Conservation (phyloP, 2,329 filamentous ascomycete species). For the Salinomyces thailandicus region DNA sequence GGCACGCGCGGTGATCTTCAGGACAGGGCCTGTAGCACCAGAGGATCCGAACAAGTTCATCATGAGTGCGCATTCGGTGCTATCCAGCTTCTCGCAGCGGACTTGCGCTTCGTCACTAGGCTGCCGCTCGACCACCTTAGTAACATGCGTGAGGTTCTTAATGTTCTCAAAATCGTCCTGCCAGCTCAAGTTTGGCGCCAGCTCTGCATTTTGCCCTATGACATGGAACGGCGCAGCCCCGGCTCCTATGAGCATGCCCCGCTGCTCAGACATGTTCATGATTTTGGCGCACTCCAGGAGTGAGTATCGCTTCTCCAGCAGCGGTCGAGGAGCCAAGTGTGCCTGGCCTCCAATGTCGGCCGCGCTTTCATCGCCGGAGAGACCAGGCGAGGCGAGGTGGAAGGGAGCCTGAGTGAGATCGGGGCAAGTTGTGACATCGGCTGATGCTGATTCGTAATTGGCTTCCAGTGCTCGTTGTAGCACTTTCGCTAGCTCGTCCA, state of each 20-base stretch:
- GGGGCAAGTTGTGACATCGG: slow-evolving; percentile 17
- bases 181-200: slow-evolving; percentile 22
- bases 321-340: slow-evolving; percentile 21
- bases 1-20: slow-evolving; percentile 19
- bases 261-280: slow-evolving; percentile 16
- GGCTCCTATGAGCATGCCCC: slow-evolving; percentile 20
- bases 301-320: slow-evolving; percentile 21
- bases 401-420: slow-evolving; percentile 19
- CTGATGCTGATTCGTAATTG: slow-evolving; percentile 16
- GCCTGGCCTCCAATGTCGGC: slow-evolving; percentile 24
- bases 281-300: slow-evolving; percentile 16
- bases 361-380: slow-evolving; percentile 18
- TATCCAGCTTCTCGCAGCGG: slow-evolving; percentile 13
- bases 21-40: slow-evolving; percentile 16
- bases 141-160: slow-evolving; percentile 19
- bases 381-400: slow-evolving; percentile 18
- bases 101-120: slow-evolving; percentile 31
- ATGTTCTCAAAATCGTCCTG: slow-evolving; percentile 8
- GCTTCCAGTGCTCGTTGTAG: slow-evolving; percentile 15
- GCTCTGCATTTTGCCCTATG: slow-evolving; percentile 20
- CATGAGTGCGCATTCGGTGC: slow-evolving; percentile 22
- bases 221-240: slow-evolving; percentile 22
- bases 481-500: slow-evolving; percentile 15
- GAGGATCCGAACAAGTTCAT: slow-evolving; percentile 21
- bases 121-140: slow-evolving; percentile 30